Evolutionary conservation across 1,139 yeast genomes (phyloP).

Genomic region (Candida mesenterica): DNA sequence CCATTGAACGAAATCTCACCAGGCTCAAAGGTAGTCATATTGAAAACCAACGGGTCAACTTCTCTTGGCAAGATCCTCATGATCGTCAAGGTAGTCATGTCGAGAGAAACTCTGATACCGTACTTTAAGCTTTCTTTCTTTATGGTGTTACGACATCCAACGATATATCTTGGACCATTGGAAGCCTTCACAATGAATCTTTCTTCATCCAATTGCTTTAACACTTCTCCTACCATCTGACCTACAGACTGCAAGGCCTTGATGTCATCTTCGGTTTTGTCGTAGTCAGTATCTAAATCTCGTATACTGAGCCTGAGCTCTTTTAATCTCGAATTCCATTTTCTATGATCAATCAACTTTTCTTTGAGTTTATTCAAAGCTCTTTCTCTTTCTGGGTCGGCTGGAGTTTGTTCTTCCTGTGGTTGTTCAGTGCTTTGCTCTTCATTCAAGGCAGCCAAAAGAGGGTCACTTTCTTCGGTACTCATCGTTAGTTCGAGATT

Average conservation of each 20-base stretch:
- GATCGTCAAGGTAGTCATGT: conserved; percentile 96
- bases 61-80: conserved; percentile 98
- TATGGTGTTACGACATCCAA: conserved; percentile 93
- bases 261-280: conserved; percentile 94
- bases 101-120: conserved; percentile 95
- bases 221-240: conserved; percentile 94
- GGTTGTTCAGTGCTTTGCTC: conserved; percentile 23
- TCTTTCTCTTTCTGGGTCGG: conserved; percentile 73
- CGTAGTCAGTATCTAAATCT: conserved; percentile 79
- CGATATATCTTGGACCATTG: conserved; percentile 96
- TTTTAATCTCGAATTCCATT: conserved; percentile 91
- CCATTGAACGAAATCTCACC: conserved; percentile 94
- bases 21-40: conserved; percentile 97
- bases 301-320: conserved; percentile 81
- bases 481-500: background rate
- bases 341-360: conserved; percentile 87
- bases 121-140: conserved; percentile 80
- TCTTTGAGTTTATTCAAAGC: conserved; percentile 81
- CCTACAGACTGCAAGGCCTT: conserved; percentile 97
- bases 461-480: conserved; percentile 66
- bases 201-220: conserved; percentile 94
- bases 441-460: conserved; percentile 64
- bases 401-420: conserved; percentile 25
- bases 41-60: conserved; percentile 96
- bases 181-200: conserved; percentile 96